Evolutionary conservation across 225 moss, liverwort and hornwort species (phyloP), one percentile per base, ranked within the genome.

Genomic region (Thuidium tamariscinum): DNA sequence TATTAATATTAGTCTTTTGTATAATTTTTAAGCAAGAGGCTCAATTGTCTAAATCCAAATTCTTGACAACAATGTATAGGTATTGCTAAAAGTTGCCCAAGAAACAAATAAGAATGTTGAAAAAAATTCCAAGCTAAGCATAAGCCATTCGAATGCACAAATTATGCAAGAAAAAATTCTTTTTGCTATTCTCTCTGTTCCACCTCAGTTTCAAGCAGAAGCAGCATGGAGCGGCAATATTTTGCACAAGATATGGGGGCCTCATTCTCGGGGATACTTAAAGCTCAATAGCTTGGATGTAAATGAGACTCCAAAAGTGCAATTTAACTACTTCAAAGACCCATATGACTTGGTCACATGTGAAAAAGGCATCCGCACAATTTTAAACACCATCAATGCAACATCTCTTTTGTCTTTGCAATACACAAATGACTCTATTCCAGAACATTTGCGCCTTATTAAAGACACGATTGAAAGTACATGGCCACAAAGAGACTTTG

Each of bases 161-260:
- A 77, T 77, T 18, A 77, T 77, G 56, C 29, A 79, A 60, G 79
- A 11, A 18, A 29, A 42, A 59, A 42, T 79, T 19, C 26, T 64
- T 21, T 30, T 18, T 7, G 74, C 89, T 13, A 74, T 91, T 60
- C 21, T 74, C 16, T 49, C 44, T 6, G 1, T 44, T 8, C 86
- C 70, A 5, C 0, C 10, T 1, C 20, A 81, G 1, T 84, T 65
- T 68, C 82, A 2, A 16, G 57, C 26, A 3, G 86, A 86, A 44
- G 88, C 95, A 11, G 39, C 82, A 41, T 94, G 95, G 74, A 89
- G 93, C 22, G 95, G 95, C 10, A 62, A 79, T 22, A 88, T 94
- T 30, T 63, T 94, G 42, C 95, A 95, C 13, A 96, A 97, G 79
- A 75, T 96, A 17, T 94, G 90, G 82, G 88, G 87, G 10, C 94